These are phyloP conservation scores for Anisodus acutangulus DNA, from an alignment of 257 asterid species.

Conservation along the genomic window DNA sequence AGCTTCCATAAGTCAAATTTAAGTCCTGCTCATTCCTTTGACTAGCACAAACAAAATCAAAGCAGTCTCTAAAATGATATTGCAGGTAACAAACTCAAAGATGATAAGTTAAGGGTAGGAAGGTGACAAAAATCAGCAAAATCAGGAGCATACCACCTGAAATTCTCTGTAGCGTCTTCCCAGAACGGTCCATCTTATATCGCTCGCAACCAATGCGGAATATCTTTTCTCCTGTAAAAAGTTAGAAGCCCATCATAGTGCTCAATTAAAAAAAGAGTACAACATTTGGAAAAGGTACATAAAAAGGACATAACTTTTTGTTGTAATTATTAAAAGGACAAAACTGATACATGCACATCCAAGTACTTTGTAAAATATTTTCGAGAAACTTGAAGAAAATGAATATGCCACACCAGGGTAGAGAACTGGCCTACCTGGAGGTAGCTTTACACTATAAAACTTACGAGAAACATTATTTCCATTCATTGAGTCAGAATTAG, in stretches of 20 bases:
- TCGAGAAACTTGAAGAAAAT: conserved; percentile 27
- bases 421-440: conserved; percentile 76
- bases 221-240: conserved; percentile 76
- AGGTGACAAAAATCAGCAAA: conserved; percentile 4
- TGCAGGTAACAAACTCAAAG: conserved; percentile 10
- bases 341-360: background rate
- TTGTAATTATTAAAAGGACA: background rate
- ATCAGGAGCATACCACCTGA: conserved; percentile 58
- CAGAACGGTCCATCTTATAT: conserved; percentile 89
- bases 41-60: background rate
- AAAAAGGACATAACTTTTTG: background rate
- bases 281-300: conserved; percentile 12
- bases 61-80: conserved; percentile 15
- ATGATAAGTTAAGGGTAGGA: conserved; percentile 6
- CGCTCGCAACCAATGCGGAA: conserved; percentile 93
- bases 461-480: conserved; percentile 80
- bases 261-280: conserved; percentile 18
- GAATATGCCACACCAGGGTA: conserved; percentile 74
- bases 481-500: conserved; percentile 52
- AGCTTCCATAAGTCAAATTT: background rate
- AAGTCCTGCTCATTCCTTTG: background rate
- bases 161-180: conserved; percentile 84
- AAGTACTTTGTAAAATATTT: background rate
- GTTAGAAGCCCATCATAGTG: conserved; percentile 27
- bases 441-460: conserved; percentile 72